Evolutionary conservation across 164 flowering plant species (phyloP).

Genomic region (Vitis rupestris): DNA sequence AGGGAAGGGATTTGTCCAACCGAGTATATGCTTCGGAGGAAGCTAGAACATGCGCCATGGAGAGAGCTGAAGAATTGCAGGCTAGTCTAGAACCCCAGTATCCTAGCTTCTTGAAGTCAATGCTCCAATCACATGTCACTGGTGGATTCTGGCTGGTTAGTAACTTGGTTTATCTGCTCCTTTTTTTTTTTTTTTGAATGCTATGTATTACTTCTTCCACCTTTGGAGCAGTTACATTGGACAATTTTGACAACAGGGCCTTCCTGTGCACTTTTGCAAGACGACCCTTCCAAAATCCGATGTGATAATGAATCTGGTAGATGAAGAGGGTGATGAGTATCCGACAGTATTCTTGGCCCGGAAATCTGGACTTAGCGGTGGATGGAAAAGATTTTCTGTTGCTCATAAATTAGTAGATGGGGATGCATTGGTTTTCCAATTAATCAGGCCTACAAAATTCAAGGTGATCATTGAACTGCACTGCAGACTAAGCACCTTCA

Average conservation of each 20-base stretch:
- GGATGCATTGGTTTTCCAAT: constrained; percentile 47
- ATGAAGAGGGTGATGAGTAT: constrained; percentile 35
- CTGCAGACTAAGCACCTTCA: no score
- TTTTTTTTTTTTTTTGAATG: not conserved
- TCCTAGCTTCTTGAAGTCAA: constrained; percentile 50
- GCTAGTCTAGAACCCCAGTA: constrained; percentile 25
- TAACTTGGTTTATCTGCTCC: not conserved
- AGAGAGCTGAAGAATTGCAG: constrained; percentile 37
- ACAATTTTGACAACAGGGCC: constrained; percentile 37
- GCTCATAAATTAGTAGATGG: constrained; percentile 46
- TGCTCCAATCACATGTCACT: constrained; percentile 58
- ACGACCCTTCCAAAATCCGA: constrained; percentile 35
- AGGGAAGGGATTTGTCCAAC: constrained; percentile 36
- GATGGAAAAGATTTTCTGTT: constrained; percentile 53
- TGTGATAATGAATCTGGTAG: constrained; percentile 30
- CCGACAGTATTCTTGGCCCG: constrained; percentile 30
- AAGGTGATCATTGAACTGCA: constrained; percentile 25
- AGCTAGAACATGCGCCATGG: constrained; percentile 30
- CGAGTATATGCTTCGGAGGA: constrained; percentile 47
- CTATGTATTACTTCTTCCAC: not conserved
- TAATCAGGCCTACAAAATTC: constrained; percentile 25
- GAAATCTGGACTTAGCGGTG: constrained; percentile 47
- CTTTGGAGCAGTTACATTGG: not conserved
- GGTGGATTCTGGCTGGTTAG: constrained; percentile 63
- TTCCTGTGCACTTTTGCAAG: constrained; percentile 56